Evolutionary conservation across 345 rosid genomes (phyloP).

Genomic region (Laguncularia racemosa): DNA sequence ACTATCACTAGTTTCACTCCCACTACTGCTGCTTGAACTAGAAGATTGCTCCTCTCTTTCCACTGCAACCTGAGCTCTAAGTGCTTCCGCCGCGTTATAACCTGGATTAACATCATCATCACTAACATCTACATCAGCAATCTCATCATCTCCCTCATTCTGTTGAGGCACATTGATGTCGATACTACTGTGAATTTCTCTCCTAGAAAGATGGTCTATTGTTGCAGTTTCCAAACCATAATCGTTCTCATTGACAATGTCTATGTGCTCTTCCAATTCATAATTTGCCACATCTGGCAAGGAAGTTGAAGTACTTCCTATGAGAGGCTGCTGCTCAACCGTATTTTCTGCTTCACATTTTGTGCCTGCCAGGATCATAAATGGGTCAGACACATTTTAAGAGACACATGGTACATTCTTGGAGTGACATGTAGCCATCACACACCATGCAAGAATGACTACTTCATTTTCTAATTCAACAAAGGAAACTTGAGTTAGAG

Average conservation of each 20-base stretch:
- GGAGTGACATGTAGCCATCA: too few species aligned
- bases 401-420: background rate
- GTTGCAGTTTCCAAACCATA: conserved; percentile 15
- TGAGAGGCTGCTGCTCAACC: conserved; percentile 9
- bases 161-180: conserved; percentile 56
- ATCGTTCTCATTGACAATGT: conserved; percentile 26
- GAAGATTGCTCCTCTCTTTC: conserved; percentile 33
- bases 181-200: conserved; percentile 27
- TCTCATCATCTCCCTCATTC: conserved; percentile 62
- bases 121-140: conserved; percentile 69
- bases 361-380: conserved; percentile 11
- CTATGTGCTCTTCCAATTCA: conserved; percentile 42
- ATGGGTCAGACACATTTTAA: background rate
- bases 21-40: conserved; percentile 56
- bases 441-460: background rate
- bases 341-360: conserved; percentile 24
- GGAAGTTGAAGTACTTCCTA: conserved; percentile 14
- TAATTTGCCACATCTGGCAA: conserved; percentile 17
- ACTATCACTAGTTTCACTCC: conserved; percentile 36
- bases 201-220: conserved; percentile 16
- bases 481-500: too few species aligned
- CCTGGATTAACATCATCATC: conserved; percentile 53
- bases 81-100: conserved; percentile 80
- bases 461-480: too few species aligned
- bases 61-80: conserved; percentile 69